A percentile compares a stretch with the other conserved stretches of the same genome.
These are phyloP conservation scores for Zizania palustris DNA, from an alignment of 202 grass and related monocot species.

Conservation along the genomic window DNA sequence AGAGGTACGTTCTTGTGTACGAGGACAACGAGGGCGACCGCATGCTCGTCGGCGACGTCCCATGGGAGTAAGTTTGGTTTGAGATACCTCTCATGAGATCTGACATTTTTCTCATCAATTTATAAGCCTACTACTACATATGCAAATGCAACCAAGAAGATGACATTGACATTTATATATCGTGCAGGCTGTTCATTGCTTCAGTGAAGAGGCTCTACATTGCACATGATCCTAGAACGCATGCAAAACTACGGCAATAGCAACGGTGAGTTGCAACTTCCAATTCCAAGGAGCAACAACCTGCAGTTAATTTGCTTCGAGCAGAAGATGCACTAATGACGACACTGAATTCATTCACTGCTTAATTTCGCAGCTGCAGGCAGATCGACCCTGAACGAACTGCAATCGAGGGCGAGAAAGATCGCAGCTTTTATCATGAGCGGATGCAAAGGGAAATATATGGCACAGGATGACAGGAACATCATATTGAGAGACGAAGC, in stretches of 20 bases:
- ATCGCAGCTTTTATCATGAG: not conserved
- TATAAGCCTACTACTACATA: not conserved
- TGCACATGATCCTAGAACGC: slow-evolving; percentile 43
- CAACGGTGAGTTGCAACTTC: not conserved
- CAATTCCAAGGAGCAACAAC: not conserved
- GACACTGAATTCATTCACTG: not conserved
- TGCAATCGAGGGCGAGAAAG: not conserved
- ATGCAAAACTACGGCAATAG: slow-evolving; percentile 11
- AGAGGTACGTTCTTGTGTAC: slow-evolving; percentile 73
- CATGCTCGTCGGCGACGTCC: slow-evolving; percentile 93
- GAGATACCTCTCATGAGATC: not conserved
- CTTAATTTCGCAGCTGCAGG: slow-evolving; percentile 5
- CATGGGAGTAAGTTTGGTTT: slow-evolving; percentile 79
- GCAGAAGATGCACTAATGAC: not conserved
- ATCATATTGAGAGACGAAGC: not conserved
- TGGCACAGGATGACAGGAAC: not conserved
- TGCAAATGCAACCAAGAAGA: not conserved
- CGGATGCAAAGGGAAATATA: not conserved
- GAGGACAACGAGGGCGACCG: slow-evolving; percentile 88
- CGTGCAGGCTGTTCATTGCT: slow-evolving; percentile 68
- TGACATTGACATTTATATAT: not conserved
- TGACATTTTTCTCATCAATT: not conserved
- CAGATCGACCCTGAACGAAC: slow-evolving; percentile 2
- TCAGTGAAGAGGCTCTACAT: slow-evolving; percentile 82
- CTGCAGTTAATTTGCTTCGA: not conserved